Evolutionary conservation across 805 yeast species (phyloP).

Genomic region (Suhomyces pyralidae): DNA sequence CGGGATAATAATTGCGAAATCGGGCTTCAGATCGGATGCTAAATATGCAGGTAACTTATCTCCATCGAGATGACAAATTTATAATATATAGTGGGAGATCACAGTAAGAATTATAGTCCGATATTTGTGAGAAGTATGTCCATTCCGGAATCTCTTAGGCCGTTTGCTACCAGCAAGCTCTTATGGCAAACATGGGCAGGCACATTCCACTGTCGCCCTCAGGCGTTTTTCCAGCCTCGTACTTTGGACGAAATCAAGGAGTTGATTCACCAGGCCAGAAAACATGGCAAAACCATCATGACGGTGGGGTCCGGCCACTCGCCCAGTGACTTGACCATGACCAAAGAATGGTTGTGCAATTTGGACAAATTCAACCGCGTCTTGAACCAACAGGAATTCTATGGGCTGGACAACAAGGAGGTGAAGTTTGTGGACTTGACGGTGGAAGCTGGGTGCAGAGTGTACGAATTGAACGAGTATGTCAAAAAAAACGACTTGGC

Average conservation of each 20-base stretch:
- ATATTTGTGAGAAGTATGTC: slow-evolving; percentile 19
- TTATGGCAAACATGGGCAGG: slow-evolving; percentile 85
- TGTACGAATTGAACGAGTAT: slow-evolving; percentile 67
- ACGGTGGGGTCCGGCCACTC: slow-evolving; percentile 94
- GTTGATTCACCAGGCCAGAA: slow-evolving; percentile 65
- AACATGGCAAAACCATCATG: slow-evolving; percentile 61
- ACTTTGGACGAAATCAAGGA: slow-evolving; percentile 63
- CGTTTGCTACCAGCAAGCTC: slow-evolving; percentile 39
- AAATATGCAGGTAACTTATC: not conserved
- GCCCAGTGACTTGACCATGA: slow-evolving; percentile 87
- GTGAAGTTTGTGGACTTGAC: slow-evolving; percentile 81
- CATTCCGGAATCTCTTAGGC: slow-evolving; percentile 31
- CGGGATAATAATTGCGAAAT: not conserved
- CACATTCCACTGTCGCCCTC: slow-evolving; percentile 76
- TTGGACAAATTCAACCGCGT: slow-evolving; percentile 72
- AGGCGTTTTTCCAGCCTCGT: slow-evolving; percentile 74
- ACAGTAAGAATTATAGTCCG: too few species aligned
- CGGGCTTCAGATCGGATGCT: not conserved
- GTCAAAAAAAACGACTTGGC: slow-evolving; percentile 68
- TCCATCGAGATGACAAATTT: not conserved
- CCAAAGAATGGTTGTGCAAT: slow-evolving; percentile 83
- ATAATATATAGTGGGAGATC: too few species aligned
- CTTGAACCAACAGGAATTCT: slow-evolving; percentile 43
- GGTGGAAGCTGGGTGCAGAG: slow-evolving; percentile 89
- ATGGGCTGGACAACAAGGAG: slow-evolving; percentile 38